Base-by-base conservation (phyloP, 2,329 filamentous ascomycete species). In the Beauveria scarabaeidicola region DNA sequence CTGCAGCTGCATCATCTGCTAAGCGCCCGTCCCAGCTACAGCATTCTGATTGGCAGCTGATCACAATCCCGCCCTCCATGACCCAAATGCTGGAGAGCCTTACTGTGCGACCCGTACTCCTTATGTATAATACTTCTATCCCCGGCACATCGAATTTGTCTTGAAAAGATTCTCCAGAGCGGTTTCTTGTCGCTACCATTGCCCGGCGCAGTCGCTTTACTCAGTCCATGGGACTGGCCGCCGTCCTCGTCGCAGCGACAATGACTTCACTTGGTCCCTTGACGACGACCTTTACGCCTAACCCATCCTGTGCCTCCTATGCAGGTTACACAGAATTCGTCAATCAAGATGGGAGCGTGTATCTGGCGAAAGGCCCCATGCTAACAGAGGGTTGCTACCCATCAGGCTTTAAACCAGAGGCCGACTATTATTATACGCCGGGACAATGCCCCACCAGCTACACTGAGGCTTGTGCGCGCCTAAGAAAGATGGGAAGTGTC, bases 361-460 rank as follows among this genome's bases (percentile, higher is more conserved):
- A 57, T 32, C 4, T 57, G 13, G 54, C 23, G 2, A 57, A 36
- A 23, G 54, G 54, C 3, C 54, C 54, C 15, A 17, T 57, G 15
- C 23, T n/a, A 21, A 50, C 54, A 17, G 36, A 40, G 5, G 54
- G 54, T 7, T 57, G 54, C 54, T 57, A 27, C 46, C 54, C 54
- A 17, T 15, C 54, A 3, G 44, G 43, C 9, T 57, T 17, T 5
- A 41, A 21, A 17, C 15, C 54, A 4, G 27, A 25, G 19, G 6
- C n/a, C 17, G 10, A 27, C 36, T 41, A 50, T 17, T 48, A 40
- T 21, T 57, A 57, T 32, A 50, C 44, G 11, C 54, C 54, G 21
- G 54, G 54, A 8, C 21, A 21, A 40, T 57, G 54, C 13, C 54
- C 54, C 2, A 29, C 46, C 7, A 46, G 44, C 2, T 57, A 57